Evolutionary conservation across 768 basidiomycete species (phyloP), one percentile per base, ranked within the genome.

Genomic region (Paxillus involutus): DNA sequence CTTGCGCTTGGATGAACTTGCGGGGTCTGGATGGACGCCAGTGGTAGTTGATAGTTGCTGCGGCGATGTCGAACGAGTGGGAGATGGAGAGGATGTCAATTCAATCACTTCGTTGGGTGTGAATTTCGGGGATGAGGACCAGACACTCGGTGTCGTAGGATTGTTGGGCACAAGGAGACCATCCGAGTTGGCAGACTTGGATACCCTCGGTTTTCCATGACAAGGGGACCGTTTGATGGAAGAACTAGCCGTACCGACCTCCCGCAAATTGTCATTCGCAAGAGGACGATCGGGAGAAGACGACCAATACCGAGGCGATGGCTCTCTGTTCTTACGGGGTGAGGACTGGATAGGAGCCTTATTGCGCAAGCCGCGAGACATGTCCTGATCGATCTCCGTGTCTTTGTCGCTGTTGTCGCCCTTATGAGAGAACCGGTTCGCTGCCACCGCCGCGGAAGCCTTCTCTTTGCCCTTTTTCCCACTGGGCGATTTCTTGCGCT

Each of bases 371-470:
- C 32, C 17, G 14, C 9, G 17, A 47, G 69, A 59, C 6, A 74
- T 57, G 6, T 80, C 80, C 10, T 64, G 66, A 63, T 84, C 81
- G 32, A 83, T 79, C 10, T 81, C 83, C 60, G 78, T 63, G 57
- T 87, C 82, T 48, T 81, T 79, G 1, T 75, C 74, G 60, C 85
- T 84, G 49, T 85, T 81, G 14, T 67, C 67, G 4, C 72, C 80
- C 59, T 75, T 73, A 30, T 66, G 69, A 13, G 74, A 77, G 39
- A 81, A 72, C 63, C 78, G 76, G 46, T 75, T 80, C 0, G 62
- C 60, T 9, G 75, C 71, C 12, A 58, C 59, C 32, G 68, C 63
- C 32, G 61, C 58, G 30, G 52, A 53, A 24, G 54, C 52, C 32
- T 53, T 65, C 54, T 60, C 70, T 59, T 66, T 73, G 51, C 61